Base-by-base conservation (phyloP, 2,329 filamentous ascomycete species). In the Paecilomyces dactylethromorphus region DNA sequence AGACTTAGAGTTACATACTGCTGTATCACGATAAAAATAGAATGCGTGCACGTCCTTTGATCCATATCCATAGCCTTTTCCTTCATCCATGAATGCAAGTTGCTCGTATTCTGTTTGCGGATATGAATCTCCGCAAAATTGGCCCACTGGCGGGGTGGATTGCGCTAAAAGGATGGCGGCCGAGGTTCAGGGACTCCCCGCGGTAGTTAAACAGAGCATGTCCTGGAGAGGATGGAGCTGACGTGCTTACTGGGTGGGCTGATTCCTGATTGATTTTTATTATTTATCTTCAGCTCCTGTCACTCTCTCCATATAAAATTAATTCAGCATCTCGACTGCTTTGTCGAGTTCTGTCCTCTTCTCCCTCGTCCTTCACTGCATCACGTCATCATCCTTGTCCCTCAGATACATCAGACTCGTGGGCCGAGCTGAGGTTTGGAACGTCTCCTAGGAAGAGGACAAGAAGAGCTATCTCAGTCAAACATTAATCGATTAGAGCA, bases 101-200 rank as follows among this genome's bases (percentile, higher is more conserved):
- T 13, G 13, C 50, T 33, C 55, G 54, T 53, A 33, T 29, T 29
- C 24, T 29, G 24, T 54, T 54, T 54, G 18, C 31, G n/a, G 24
- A 29, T 29, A 54, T 54, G 4, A n/a, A 33, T 32, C 26, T 32
- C 53, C 29, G 29, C 53, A 4, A 29, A 29, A 29, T 7, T 5
- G 24, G 24, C 24, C 24, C 5, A 26, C 24, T 26, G 26, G 26
- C 26, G 29, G 33, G 53, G 22, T 33, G 18, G 50, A 29, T 24
- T 24, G 22, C 50, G 50, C 50, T 52, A 52, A 21, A 12, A 24
- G 7, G 26, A 26, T 52, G 26, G 15, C 24, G 55, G 62, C 66
- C 65, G 64, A 67, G 66, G 66, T 62, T 61, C 55, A 55, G 54
- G 45, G 32, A 50, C 59, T 68, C 66, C 66, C 66, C 66, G 66